These are phyloP conservation scores for Aureobasidium sp. DNA, from an alignment of 2,329 filamentous ascomycete genomes.

Conservation along the genomic window DNA sequence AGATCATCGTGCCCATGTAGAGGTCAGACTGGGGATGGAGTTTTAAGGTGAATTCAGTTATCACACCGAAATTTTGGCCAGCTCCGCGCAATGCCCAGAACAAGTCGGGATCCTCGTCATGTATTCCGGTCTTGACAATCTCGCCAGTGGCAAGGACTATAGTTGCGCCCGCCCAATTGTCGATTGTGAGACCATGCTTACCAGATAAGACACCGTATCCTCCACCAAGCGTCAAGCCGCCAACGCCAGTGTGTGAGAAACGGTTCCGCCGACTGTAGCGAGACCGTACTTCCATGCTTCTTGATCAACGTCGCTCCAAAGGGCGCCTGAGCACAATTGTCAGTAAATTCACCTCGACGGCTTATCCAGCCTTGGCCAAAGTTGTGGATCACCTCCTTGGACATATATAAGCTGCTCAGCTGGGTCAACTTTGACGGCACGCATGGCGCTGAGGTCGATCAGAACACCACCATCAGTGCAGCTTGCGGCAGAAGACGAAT, in stretches of 20 bases:
- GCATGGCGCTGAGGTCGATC: no score
- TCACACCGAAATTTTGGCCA: slow-evolving; percentile 41
- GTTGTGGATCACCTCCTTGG: no score
- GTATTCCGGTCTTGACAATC: slow-evolving; percentile 32
- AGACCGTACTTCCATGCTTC: slow-evolving; percentile 44
- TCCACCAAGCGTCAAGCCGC: slow-evolving; percentile 51
- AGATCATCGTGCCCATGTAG: no score
- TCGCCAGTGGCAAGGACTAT: slow-evolving; percentile 37
- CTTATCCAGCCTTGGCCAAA: no score
- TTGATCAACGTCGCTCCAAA: no score
- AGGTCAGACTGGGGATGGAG: no score
- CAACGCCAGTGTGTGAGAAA: slow-evolving; percentile 57
- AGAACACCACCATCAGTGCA: no score
- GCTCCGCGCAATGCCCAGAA: slow-evolving; percentile 45
- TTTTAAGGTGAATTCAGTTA: slow-evolving; percentile 28
- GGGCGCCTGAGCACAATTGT: no score
- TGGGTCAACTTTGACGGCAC: no score
- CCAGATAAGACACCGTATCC: slow-evolving; percentile 53
- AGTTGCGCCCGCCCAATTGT: slow-evolving; percentile 38
- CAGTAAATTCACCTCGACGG: no score
- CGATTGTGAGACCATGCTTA: slow-evolving; percentile 48
- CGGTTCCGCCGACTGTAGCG: slow-evolving; percentile 55
- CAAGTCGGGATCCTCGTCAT: slow-evolving; percentile 40
- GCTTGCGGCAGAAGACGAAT: no score
- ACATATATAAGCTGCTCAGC: no score